A percentile compares a stretch with the other conserved stretches of the same genome.
Evolutionary conservation across 2,329 filamentous ascomycete genomes (phyloP).

Genomic region (Didymella arachidicola): DNA sequence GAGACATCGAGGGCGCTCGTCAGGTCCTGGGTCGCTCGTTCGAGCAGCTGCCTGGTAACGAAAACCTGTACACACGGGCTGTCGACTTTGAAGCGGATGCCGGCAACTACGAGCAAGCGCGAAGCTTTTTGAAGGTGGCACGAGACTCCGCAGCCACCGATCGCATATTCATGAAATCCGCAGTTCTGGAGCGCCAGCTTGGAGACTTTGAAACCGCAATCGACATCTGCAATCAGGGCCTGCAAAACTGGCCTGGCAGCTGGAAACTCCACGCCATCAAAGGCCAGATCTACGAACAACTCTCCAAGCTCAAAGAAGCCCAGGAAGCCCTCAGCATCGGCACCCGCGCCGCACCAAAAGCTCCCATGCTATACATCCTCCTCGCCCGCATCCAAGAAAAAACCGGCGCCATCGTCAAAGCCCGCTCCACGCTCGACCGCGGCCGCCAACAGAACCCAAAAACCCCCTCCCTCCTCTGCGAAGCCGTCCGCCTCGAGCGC

Average conservation of each 20-base stretch:
- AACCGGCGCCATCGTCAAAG: constrained; percentile 84
- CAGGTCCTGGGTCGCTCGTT: constrained; percentile 88
- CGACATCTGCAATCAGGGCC: constrained; percentile 83
- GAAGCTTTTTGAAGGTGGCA: constrained; percentile 81
- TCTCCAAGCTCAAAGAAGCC: constrained; percentile 81
- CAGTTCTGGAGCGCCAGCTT: constrained; percentile 88
- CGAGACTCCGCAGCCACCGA: constrained; percentile 91
- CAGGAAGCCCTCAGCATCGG: constrained; percentile 89
- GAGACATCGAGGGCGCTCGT: constrained; percentile 85
- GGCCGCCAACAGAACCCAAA: constrained; percentile 88
- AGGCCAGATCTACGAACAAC: constrained; percentile 92
- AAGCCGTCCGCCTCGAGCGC: constrained; percentile 91
- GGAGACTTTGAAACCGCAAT: constrained; percentile 81
- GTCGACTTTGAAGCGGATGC: constrained; percentile 97
- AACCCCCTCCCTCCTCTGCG: constrained; percentile 84
- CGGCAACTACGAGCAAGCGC: constrained; percentile 79
- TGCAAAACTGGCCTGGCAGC: constrained; percentile 84
- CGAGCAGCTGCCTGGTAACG: constrained; percentile 93
- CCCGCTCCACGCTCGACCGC: constrained; percentile 90
- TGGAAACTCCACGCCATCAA: constrained; percentile 99
- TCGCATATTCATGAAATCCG: constrained; percentile 95
- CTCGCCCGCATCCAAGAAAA: constrained; percentile 88
- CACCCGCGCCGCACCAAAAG: constrained; percentile 83
- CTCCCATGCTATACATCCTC: constrained; percentile 87
- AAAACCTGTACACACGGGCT: constrained; percentile 96